Base-by-base conservation (phyloP, 805 yeast species). In the Spathaspora gorwiae region DNA sequence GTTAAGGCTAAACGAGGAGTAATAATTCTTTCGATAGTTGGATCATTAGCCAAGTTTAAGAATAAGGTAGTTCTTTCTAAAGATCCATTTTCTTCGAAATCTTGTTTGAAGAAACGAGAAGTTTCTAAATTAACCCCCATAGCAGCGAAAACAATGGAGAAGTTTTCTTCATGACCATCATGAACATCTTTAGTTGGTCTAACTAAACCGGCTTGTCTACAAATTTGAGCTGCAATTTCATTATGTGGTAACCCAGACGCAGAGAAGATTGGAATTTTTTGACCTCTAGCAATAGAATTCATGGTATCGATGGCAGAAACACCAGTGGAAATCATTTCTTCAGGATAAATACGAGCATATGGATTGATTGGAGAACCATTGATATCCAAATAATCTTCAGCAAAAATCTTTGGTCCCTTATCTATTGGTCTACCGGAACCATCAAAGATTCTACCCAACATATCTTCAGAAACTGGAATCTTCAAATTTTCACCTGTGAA, bases 271-370 rank as follows among this genome's bases (percentile, higher is more conserved):
- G 99, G 99, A 66, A 94, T 94, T 76, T 94, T 94, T 76, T 94
- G 99, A 56, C 99, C 99, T 80, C 99, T 88, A 49, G 99, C 99
- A 78, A 94, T 94, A 37, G 99, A 92, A 73, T 94, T 95, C 99
- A 94, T 94, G 47, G 97, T 90, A 69, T 94, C 99, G 64, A 94
- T 94, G 42, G 99, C 97, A 40, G 97, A 90, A 53, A 94, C 79
- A 80, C 99, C 99, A 14, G 99, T 95, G 43, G 97, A 90, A 59
- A 94, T 94, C 99, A 94, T 94, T 76, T 94, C 99, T 77, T 94
- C 99, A 29, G 99, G 99, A 67, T 95, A 95, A 57, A 94, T 94
- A 74, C 99, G 90, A 37, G 97, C 95, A 67, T 72, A 94, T 44
- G 99, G 99, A 65, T 94, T 94, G 70, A 94, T 94, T 62, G 99